Evolutionary conservation across 495 filamentous ascomycete species (phyloP).

Genomic region (Penicillium taxi): DNA sequence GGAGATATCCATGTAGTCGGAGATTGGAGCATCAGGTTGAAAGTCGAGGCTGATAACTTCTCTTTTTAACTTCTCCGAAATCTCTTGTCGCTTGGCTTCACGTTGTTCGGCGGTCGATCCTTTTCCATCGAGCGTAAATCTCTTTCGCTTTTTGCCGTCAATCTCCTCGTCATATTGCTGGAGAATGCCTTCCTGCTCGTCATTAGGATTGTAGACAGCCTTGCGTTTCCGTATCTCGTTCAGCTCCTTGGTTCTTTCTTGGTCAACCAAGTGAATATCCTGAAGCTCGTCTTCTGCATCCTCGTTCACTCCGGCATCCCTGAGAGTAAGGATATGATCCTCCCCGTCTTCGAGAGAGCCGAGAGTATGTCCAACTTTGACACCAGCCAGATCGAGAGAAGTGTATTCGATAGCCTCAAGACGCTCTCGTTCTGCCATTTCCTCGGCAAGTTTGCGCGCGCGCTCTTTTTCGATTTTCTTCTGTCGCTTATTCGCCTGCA

Average conservation of each 20-base stretch:
- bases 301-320: slow-evolving; percentile 78
- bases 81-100: slow-evolving; percentile 50
- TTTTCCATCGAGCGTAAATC: slow-evolving; percentile 73
- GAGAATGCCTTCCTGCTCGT: slow-evolving; percentile 60
- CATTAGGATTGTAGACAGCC: slow-evolving; percentile 76
- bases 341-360: slow-evolving; percentile 65
- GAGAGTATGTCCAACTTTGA: slow-evolving; percentile 84
- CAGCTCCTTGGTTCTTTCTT: slow-evolving; percentile 67
- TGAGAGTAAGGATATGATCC: slow-evolving; percentile 82
- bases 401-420: slow-evolving; percentile 54
- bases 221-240: slow-evolving; percentile 87
- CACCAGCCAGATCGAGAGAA: slow-evolving; percentile 72
- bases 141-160: slow-evolving; percentile 80
- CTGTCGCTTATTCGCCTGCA: slow-evolving; percentile 78
- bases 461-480: slow-evolving; percentile 78
- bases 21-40: slow-evolving; percentile 53
- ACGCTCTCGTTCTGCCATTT: slow-evolving; percentile 58
- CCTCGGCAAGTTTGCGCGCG: slow-evolving; percentile 62
- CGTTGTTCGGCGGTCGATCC: slow-evolving; percentile 59
- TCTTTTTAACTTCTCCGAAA: slow-evolving; percentile 52
- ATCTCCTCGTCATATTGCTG: slow-evolving; percentile 95
- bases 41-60: slow-evolving; percentile 72
- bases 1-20: slow-evolving; percentile 81
- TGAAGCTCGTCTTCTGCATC: slow-evolving; percentile 92
- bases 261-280: slow-evolving; percentile 67